Evolutionary conservation across 441 rosid species (phyloP).

Genomic region (Adansonia gregorii): DNA sequence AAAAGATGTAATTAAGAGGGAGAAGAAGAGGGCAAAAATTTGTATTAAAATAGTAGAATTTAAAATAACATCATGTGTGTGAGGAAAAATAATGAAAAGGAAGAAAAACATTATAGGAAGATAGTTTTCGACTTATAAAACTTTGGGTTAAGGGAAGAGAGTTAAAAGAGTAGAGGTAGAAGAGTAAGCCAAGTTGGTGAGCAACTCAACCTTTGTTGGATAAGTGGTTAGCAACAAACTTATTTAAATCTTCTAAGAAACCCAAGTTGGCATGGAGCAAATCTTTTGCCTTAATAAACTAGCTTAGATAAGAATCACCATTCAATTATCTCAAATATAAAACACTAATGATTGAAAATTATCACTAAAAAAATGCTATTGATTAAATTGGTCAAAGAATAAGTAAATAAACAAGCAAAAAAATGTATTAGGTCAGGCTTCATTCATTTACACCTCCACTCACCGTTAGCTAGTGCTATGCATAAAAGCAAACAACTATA

Average conservation of each 20-base stretch:
- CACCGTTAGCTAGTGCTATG: background rate
- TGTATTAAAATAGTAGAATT: background rate
- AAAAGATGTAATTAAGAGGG: too few relatives aligned
- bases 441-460: conserved; percentile 3
- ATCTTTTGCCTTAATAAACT: conserved; percentile 9
- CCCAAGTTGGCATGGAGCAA: background rate
- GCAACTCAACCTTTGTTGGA: background rate
- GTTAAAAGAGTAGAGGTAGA: background rate
- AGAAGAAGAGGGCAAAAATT: too few relatives aligned
- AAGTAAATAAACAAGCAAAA: background rate
- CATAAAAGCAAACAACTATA: conserved; percentile 9
- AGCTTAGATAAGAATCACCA: background rate
- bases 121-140: background rate
- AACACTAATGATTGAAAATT: background rate
- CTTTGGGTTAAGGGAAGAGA: background rate
- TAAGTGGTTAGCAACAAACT: background rate
- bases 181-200: background rate
- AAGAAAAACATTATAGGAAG: background rate
- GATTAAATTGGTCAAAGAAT: background rate
- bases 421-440: too few relatives aligned
- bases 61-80: background rate
- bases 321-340: background rate
- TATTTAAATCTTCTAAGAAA: background rate
- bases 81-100: background rate
- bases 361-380: background rate